A percentile compares a stretch with the other conserved stretches of the same genome.
Conservation (phyloP, 306 rosid genomes). For the Luffa acutangula region DNA sequence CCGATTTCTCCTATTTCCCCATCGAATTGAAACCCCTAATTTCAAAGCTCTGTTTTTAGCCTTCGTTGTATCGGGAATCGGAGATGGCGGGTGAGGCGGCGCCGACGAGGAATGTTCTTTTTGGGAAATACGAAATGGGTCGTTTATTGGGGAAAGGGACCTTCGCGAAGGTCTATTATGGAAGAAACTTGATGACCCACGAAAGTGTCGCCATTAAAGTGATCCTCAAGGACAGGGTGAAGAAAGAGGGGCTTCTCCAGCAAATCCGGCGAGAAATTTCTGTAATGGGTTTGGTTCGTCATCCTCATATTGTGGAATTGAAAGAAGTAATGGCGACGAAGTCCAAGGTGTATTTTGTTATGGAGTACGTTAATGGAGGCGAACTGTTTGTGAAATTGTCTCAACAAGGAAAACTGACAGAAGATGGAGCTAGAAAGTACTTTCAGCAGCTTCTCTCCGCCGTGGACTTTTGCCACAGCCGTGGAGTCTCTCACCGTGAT, state of each 20-base stretch:
- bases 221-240: constrained; percentile 45
- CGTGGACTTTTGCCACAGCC: constrained; percentile 74
- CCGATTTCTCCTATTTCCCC: too few relatives aligned
- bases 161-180: constrained; percentile 65
- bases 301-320: constrained; percentile 61
- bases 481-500: constrained; percentile 72
- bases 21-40: neutral
- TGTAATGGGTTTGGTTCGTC: constrained; percentile 56
- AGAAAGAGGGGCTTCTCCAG: constrained; percentile 46
- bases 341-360: constrained; percentile 46
- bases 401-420: constrained; percentile 43
- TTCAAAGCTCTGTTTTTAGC: neutral
- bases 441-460: constrained; percentile 60
- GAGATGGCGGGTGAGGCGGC: neutral
- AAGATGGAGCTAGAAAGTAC: constrained; percentile 51
- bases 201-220: constrained; percentile 77
- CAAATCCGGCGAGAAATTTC: constrained; percentile 78
- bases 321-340: constrained; percentile 89
- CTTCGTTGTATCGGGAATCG: neutral
- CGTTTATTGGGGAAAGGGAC: constrained; percentile 61
- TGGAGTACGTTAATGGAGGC: constrained; percentile 65
- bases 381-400: constrained; percentile 48
- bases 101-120: constrained; percentile 24
- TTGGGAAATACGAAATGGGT: constrained; percentile 73
- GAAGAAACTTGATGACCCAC: constrained; percentile 28